Percentiles rank a stretch among this genome's conserved stretches.
Evolutionary conservation across 768 basidiomycete species (phyloP).

Genomic region (Suillus lakei): DNA sequence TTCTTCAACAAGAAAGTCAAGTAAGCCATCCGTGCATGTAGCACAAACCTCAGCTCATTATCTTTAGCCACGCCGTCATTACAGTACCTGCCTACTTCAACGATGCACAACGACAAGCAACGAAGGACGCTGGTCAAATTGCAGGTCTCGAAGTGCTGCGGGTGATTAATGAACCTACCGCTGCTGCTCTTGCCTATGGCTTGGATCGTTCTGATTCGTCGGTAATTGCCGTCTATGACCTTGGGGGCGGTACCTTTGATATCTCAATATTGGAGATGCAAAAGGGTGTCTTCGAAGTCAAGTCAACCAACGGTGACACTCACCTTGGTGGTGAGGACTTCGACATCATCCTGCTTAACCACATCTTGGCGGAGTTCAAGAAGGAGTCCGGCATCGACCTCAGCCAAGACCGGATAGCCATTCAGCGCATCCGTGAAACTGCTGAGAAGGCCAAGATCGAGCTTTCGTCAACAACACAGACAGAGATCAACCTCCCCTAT

Average conservation of each 20-base stretch:
- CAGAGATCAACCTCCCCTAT: slow-evolving; percentile 97
- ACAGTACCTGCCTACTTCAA: slow-evolving; percentile 99
- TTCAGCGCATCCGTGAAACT: slow-evolving; percentile 98
- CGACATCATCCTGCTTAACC: slow-evolving; percentile 86
- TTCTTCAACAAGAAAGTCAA: slow-evolving; percentile 93
- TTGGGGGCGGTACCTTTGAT: slow-evolving; percentile 99
- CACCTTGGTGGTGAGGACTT: slow-evolving; percentile 98
- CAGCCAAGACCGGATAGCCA: slow-evolving; percentile 88
- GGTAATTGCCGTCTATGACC: slow-evolving; percentile 97
- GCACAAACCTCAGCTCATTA: neutral
- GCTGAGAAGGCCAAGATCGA: slow-evolving; percentile 99
- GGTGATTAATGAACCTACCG: slow-evolving; percentile 99
- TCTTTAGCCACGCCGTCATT: slow-evolving; percentile 77
- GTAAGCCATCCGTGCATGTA: slow-evolving; percentile 51
- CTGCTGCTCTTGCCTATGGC: slow-evolving; percentile 97
- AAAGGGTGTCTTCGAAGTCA: slow-evolving; percentile 99
- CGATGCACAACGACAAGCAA: slow-evolving; percentile 98
- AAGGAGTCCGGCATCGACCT: slow-evolving; percentile 88
- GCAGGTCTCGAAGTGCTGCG: slow-evolving; percentile 97
- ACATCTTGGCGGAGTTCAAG: slow-evolving; percentile 92
- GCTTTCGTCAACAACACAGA: slow-evolving; percentile 91
- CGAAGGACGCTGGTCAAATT: slow-evolving; percentile 96
- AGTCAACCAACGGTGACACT: slow-evolving; percentile 99
- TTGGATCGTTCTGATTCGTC: slow-evolving; percentile 82
- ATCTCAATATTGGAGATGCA: slow-evolving; percentile 99